Conservation (phyloP, 768 basidiomycete genomes). For the Mycena capillaripes region DNA sequence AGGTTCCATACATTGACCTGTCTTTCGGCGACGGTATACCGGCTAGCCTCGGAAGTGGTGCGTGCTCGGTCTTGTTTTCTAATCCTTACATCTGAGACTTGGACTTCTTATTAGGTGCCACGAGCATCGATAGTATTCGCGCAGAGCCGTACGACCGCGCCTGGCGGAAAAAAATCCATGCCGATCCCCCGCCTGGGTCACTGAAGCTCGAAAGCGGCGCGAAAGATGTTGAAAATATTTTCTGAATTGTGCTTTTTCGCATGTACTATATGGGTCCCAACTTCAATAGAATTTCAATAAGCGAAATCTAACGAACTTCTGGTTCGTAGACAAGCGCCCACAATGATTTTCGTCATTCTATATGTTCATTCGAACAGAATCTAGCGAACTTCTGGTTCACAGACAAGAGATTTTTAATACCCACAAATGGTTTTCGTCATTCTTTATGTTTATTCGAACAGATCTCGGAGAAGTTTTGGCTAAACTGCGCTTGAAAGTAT, state of each 20-base stretch:
- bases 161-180: slow-evolving; percentile 39
- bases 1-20: slow-evolving; percentile 4
- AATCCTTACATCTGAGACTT: background rate
- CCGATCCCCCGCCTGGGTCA: slow-evolving; percentile 23
- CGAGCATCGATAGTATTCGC: background rate
- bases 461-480: too few species aligned
- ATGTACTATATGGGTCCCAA: too few species aligned
- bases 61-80: background rate
- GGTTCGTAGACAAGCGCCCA: too few species aligned
- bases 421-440: too few species aligned
- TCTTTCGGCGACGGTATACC: slow-evolving; percentile 15
- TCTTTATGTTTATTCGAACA: too few species aligned
- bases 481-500: too few species aligned
- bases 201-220: slow-evolving; percentile 25
- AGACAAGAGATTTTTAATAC: too few species aligned
- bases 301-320: too few species aligned
- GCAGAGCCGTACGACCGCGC: slow-evolving; percentile 32
- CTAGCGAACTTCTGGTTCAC: too few species aligned
- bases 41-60: slow-evolving; percentile 14
- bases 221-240: slow-evolving; percentile 37
- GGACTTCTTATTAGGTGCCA: background rate
- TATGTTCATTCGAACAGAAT: too few species aligned
- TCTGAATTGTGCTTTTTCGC: slow-evolving; percentile 11
- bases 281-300: too few species aligned
- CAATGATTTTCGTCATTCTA: too few species aligned